Percentiles rank a stretch among this genome's conserved stretches.
These are phyloP conservation scores for Suillus brevipes DNA, from an alignment of 768 basidiomycete genomes.

Conservation along the genomic window DNA sequence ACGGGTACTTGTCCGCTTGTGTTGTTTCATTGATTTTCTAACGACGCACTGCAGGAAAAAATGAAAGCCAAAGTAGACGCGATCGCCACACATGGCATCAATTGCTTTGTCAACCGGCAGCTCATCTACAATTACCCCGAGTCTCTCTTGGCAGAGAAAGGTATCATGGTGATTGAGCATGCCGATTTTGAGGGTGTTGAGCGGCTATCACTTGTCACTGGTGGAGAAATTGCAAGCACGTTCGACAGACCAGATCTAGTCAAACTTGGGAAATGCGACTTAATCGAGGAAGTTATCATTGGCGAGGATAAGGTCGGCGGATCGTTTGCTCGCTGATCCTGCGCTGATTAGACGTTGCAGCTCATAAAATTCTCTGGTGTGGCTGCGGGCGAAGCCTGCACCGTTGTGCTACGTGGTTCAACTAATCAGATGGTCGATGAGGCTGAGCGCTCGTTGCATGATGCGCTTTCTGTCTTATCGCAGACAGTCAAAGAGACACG, in stretches of 20 bases:
- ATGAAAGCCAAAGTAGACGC: slow-evolving; percentile 98
- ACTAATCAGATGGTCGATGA: slow-evolving; percentile 99
- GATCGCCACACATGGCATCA: slow-evolving; percentile 94
- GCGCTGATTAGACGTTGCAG: slow-evolving; percentile 41
- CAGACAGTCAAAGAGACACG: slow-evolving; percentile 98
- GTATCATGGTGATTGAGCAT: slow-evolving; percentile 96
- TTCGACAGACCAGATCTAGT: slow-evolving; percentile 93
- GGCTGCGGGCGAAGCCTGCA: slow-evolving; percentile 96
- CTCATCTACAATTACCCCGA: slow-evolving; percentile 99
- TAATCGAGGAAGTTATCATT: slow-evolving; percentile 99
- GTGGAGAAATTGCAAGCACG: slow-evolving; percentile 95
- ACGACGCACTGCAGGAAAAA: slow-evolving; percentile 71
- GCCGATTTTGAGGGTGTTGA: slow-evolving; percentile 99
- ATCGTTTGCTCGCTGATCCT: background rate
- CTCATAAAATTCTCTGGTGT: slow-evolving; percentile 99
- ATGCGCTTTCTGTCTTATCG: slow-evolving; percentile 94
- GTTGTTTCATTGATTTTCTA: slow-evolving; percentile 1
- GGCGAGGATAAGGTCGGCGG: slow-evolving; percentile 91
- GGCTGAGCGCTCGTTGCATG: slow-evolving; percentile 95
- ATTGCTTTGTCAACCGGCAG: slow-evolving; percentile 96
- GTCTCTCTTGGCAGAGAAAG: slow-evolving; percentile 89
- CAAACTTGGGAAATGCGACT: slow-evolving; percentile 88
- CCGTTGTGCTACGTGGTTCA: slow-evolving; percentile 95
- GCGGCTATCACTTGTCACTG: slow-evolving; percentile 91
- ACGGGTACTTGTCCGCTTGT: slow-evolving; percentile 46